Base-by-base conservation (phyloP, 306 rosid genomes). In the Carpinus fangiana region DNA sequence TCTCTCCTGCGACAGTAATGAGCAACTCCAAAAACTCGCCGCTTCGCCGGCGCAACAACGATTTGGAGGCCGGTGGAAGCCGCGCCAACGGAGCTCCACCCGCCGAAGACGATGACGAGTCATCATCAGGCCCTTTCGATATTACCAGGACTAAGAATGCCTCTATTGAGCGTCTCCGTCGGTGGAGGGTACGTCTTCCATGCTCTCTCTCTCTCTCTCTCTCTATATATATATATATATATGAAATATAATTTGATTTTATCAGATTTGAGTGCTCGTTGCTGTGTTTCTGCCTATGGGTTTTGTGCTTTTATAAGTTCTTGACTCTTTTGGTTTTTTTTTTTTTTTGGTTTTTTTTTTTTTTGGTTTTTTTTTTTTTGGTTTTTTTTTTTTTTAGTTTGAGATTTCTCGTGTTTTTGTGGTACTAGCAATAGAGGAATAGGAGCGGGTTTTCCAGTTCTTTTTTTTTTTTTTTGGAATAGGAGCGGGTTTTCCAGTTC, bases 1-100 rank as follows among this genome's bases (percentile, higher is more conserved):
- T 90, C 96, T 96, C 96, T 91, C 90, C 96, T 90, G 96, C 96
- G 96, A 91, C 93, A 93, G 98, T 75, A 2, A 93, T 90, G 96
- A 92, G 86, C 75, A 51, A 55, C 26, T 70, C 16, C 2, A 85
- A 72, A 16, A 88, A 85, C 73, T 90, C 97, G 21, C 91, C 91
- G 4, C 70, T 66, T 61, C 52, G 80, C 36, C 73, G 78, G 65
- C 55, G 6, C 2, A 9, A 9, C 16, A 46, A 2, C 17, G 99
- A 96, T 74, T 12, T 89, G 8, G 99, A 96, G 87, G 83, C 97
- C 51, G 93, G 90, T 13, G 6, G 46, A 23, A 74, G 75, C 65
- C 77, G 72, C 34, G 72, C 89, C 52, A 48, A 48, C 65, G 79
- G 83, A n/a, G 93, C 2, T 47, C 3, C 12, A 3, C 0, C 17